Percentiles rank a stretch among this genome's conserved stretches.
These are phyloP conservation scores for Claviceps humidiphila DNA, from an alignment of 2,329 filamentous ascomycete species.

Conservation along the genomic window DNA sequence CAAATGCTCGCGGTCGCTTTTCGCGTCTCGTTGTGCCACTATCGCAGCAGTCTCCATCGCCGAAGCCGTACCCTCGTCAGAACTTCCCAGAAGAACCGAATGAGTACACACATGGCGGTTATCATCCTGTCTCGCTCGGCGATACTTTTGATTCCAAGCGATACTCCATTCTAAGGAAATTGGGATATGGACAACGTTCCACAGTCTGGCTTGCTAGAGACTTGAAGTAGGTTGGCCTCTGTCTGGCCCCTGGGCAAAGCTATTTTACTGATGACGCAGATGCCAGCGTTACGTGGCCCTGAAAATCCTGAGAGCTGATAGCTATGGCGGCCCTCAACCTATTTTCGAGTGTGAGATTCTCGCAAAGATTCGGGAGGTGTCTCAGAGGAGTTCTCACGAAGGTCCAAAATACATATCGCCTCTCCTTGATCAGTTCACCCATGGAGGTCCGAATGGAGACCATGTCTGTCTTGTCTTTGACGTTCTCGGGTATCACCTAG, in stretches of 20 bases:
- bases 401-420: not conserved
- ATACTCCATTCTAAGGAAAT: slow-evolving; percentile 12
- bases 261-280: not conserved
- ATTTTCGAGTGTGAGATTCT: slow-evolving; percentile 1
- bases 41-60: not conserved
- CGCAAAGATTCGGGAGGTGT: not conserved
- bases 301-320: not conserved
- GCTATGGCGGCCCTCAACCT: not conserved
- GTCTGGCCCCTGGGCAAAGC: not conserved
- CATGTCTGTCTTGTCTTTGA: not conserved
- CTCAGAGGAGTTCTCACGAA: not conserved
- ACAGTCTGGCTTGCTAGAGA: slow-evolving; percentile 14
- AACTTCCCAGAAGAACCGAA: no score
- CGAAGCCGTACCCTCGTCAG: not conserved
- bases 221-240: slow-evolving; percentile 1
- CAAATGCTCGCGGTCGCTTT: not conserved
- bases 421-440: not conserved
- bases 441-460: not conserved
- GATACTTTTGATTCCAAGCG: not conserved
- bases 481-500: not conserved
- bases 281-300: slow-evolving; percentile 1
- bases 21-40: not conserved
- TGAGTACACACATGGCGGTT: no score
- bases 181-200: slow-evolving; percentile 11
- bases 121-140: no score